Evolutionary conservation across 1,284 basidiomycete genomes (phyloP).

Genomic region (Leccinum solheimii): DNA sequence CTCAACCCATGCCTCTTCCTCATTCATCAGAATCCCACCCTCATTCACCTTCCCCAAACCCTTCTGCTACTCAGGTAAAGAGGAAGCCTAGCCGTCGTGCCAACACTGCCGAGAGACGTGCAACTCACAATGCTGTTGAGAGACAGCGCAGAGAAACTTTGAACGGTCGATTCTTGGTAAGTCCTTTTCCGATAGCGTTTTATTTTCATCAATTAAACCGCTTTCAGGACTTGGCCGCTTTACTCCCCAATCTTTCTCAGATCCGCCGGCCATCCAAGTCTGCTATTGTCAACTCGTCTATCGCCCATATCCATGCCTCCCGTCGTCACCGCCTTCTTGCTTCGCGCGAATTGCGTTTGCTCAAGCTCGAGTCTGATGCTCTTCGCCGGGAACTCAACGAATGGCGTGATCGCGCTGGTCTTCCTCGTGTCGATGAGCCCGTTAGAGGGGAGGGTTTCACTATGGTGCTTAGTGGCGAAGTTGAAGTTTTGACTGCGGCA

Average conservation of each 20-base stretch:
- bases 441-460: slow-evolving; percentile 66
- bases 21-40: slow-evolving; percentile 19
- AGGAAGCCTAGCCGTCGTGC: slow-evolving; percentile 81
- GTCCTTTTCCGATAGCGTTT: slow-evolving; percentile 32
- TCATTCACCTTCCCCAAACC: slow-evolving; percentile 21
- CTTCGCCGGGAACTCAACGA: slow-evolving; percentile 85
- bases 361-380: slow-evolving; percentile 78
- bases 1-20: slow-evolving; percentile 40
- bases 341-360: slow-evolving; percentile 70
- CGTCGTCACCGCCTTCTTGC: slow-evolving; percentile 79
- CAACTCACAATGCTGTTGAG: slow-evolving; percentile 95
- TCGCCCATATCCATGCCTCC: slow-evolving; percentile 80
- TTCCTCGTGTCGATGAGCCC: slow-evolving; percentile 69
- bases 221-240: slow-evolving; percentile 77
- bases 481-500: slow-evolving; percentile 58
- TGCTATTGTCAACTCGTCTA: slow-evolving; percentile 90
- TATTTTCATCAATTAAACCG: slow-evolving; percentile 21
- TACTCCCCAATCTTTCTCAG: slow-evolving; percentile 85
- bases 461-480: slow-evolving; percentile 66
- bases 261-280: slow-evolving; percentile 92
- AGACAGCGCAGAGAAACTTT: slow-evolving; percentile 88
- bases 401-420: slow-evolving; percentile 75
- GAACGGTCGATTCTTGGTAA: slow-evolving; percentile 84
- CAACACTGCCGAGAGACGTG: slow-evolving; percentile 91
- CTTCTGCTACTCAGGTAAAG: slow-evolving; percentile 45